Base-by-base conservation (phyloP, 169 alveolate genomes). In the Babesia bigemina region DNA sequence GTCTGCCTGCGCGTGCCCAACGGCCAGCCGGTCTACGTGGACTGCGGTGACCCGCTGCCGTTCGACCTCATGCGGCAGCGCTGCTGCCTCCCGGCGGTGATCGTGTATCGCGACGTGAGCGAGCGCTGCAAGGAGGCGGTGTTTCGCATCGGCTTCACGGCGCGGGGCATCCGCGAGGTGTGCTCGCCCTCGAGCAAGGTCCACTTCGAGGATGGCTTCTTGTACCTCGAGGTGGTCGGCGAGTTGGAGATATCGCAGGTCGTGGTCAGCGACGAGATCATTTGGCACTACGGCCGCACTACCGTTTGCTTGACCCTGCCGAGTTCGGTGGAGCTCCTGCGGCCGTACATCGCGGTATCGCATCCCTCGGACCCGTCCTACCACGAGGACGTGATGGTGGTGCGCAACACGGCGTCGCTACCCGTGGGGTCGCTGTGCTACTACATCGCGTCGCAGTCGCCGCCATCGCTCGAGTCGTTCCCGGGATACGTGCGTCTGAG, bases 101-200 rank as follows among this genome's bases (percentile, higher is more conserved):
- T 39, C 44, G 56, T 67, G 12, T 26, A 6, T 29, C 49, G 76
- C 8, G 76, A 36, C 12, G 48, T 22, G 50, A 42, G 39, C 17
- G 39, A 50, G 13, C 28, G 21, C 12, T 55, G n/a, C 45, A 33
- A 55, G 48, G 76, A 53, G 21, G 65, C 66, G 14, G n/a, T 14
- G 7, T 63, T 75, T 4, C 57, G 78, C 13, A 21, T 75, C 17
- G 84, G 84, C 1, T 63, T 75, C 28, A 14, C 44, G 44, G 63
- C 70, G 16, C 9, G 59, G 36, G 84, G 67, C 13, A 44, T 65
- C 9, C 22, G 42, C 14, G 67, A 65, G 24, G 22, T 67, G 21
- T 10, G 28, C 22, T 52, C 76, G 49, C 65, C 76, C n/a, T 67
- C 66, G 10, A 49, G 59, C 65, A 67, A 55, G 76, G 76, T 67